Evolutionary conservation across 2,329 filamentous ascomycete genomes (phyloP), one percentile per base, ranked within the genome.

Genomic region (Pestalotiopsis sp.): DNA sequence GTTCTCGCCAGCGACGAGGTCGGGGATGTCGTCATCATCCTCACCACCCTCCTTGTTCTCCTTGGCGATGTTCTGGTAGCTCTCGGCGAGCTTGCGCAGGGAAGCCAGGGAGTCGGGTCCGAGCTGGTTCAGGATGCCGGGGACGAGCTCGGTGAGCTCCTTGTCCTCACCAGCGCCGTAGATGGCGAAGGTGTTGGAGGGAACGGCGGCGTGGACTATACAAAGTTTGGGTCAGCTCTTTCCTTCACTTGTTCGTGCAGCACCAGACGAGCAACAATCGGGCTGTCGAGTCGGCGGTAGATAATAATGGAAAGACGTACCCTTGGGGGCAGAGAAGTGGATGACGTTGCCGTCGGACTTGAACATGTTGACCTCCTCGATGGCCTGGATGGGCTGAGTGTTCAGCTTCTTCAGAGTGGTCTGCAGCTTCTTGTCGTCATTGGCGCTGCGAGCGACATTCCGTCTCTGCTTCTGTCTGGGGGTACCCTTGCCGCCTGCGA

Each of bases 311-410:
- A 36, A 27, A 52, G 14, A 87, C 90, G 81, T 86, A 98, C 96
- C 96, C 89, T 98, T 98, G 78, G 96, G 96, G 80, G 94, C 94
- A 78, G 94, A 92, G 83, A 99, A 99, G 90, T 99, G 96, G 81
- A 99, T 98, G 84, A 99, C 96, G 84, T 99, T 99, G 84, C 96
- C 96, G 83, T 99, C 96, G 82, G 93, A 92, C 93, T 99, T 99
- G 92, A 99, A 99, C 96, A 99, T 99, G 92, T 99, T 99, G 84
- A 99, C 96, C 89, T 99, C 96, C 91, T 99, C 96, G 79, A 99
- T 99, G 75, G 93, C 94, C 88, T 97, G 95, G 85, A 99, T 98
- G 79, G 96, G 96, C 90, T 99, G 96, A 70, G 97, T 95, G 86
- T 98, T 98, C 84, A 99, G 91, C 92, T 99, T 99, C 93, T 99